Conservation (phyloP, 768 basidiomycete species). For the Russula virescens region DNA sequence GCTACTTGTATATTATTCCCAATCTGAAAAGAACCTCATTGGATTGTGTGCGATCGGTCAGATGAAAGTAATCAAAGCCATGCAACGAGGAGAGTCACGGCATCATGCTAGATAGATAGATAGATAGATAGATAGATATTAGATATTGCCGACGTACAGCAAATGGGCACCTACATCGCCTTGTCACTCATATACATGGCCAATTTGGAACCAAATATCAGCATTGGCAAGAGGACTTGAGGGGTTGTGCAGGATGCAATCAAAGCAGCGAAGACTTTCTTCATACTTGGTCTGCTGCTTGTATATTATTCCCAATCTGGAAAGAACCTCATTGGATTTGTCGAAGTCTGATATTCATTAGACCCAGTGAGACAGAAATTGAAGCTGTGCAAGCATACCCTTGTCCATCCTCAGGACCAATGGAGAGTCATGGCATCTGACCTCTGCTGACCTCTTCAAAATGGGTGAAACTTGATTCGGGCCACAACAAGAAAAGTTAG, state of each 20-base stretch:
- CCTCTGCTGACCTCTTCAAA: no score
- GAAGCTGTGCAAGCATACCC: slow-evolving; percentile 40
- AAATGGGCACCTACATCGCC: slow-evolving; percentile 64
- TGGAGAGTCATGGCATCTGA: no score
- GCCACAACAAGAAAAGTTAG: no score
- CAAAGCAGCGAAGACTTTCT: slow-evolving; percentile 87
- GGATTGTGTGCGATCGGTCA: slow-evolving; percentile 73
- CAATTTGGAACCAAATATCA: slow-evolving; percentile 99
- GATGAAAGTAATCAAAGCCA: no score
- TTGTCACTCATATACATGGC: slow-evolving; percentile 96
- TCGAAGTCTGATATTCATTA: slow-evolving; percentile 70
- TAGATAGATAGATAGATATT: slow-evolving; percentile 36
- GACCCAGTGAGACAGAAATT: not conserved
- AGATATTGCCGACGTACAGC: slow-evolving; percentile 12
- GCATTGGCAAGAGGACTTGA: slow-evolving; percentile 93
- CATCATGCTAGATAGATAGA: no score
- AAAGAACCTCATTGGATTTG: slow-evolving; percentile 97
- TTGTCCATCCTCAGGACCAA: slow-evolving; percentile 96
- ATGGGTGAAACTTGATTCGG: no score
- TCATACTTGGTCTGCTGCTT: slow-evolving; percentile 96
- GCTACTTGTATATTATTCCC: slow-evolving; percentile 99
- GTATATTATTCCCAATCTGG: slow-evolving; percentile 97
- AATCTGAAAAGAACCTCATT: slow-evolving; percentile 98
- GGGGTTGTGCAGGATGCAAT: slow-evolving; percentile 92
- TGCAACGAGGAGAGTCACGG: no score